Conservation (phyloP, 805 yeast species). For the Zygoascus ofunaensis region DNA sequence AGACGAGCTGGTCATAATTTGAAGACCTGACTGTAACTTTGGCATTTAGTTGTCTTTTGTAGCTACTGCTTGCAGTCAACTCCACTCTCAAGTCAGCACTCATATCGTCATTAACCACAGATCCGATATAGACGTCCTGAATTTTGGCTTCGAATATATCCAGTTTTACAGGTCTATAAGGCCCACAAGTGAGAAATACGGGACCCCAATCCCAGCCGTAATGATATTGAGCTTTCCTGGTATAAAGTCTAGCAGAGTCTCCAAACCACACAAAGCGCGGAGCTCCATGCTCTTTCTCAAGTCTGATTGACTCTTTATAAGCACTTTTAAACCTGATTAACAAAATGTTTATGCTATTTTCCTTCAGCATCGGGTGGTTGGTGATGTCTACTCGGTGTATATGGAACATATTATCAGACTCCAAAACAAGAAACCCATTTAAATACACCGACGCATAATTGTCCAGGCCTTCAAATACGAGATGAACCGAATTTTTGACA, state of each 20-base stretch:
- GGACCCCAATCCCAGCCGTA: constrained; percentile 58
- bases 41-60: not conserved
- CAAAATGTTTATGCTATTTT: not conserved
- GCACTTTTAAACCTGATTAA: not conserved
- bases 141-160: constrained; percentile 19
- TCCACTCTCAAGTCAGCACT: constrained; percentile 4
- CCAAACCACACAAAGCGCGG: constrained; percentile 31
- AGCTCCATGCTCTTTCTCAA: constrained; percentile 8
- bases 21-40: not conserved
- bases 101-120: constrained; percentile 8
- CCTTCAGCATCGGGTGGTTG: not conserved
- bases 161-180: constrained; percentile 32
- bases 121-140: constrained; percentile 16
- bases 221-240: constrained; percentile 45
- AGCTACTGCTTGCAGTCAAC: not conserved
- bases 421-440: constrained; percentile 31
- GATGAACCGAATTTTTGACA: constrained; percentile 16
- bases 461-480: constrained; percentile 39
- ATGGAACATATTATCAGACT: constrained; percentile 38
- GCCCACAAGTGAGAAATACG: constrained; percentile 36
- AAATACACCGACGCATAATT: constrained; percentile 35
- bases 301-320: not conserved
- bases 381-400: constrained; percentile 28
- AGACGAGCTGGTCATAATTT: not conserved
- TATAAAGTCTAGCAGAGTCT: constrained; percentile 34